Base-by-base conservation (phyloP, 2,329 filamentous ascomycete species). In the Colletotrichum musicola region DNA sequence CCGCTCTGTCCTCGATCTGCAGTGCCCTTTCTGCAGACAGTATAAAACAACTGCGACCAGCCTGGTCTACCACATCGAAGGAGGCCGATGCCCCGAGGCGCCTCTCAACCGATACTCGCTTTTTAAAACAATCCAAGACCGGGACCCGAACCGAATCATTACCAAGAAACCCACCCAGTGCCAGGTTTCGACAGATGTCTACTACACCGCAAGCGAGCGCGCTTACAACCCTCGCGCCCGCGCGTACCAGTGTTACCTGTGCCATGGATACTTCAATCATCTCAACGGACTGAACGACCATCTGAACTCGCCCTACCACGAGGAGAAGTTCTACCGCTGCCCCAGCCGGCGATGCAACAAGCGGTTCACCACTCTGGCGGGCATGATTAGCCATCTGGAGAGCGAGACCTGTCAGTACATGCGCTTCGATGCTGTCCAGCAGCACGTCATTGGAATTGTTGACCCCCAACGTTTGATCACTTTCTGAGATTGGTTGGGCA, bases 61-160 rank as follows among this genome's bases (percentile, higher is more conserved):
- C 5, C 71, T 90, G 4, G 74, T 79, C 0, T 80, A 89, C 73
- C 87, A 92, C 70, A 75, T 91, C 2, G 89, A 92, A 71, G 77
- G 73, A 1, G 84, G 84, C n/a, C 75, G 79, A 0, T 92, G 89
- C 58, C 81, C 81, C 0, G 75, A 75, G 0, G 84, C 86, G 0
- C 77, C 74, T 0, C 49, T 89, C 2, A 82, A 86, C 73, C 84
- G 85, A 9, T 82, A 87, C 10, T 75, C 70, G 2, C 79, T 91
- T 4, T 84, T 85, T 74, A 68, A 74, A 0, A 74, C 81, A 10
- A 76, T 90, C 6, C 81, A 81, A 1, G 66, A 73, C 14, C 78
- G 80, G 1, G 88, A 91, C 64, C 80, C 81, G 0, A 46, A 78
- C 6, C 82, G 85, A 25, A 6, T 81, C 35, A 83, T 91, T 62